Percentiles rank a stretch among this genome's conserved stretches.
phyloP scores from a whole-genome alignment of 345 rosid species.

The Triadica sebifera region DNA sequence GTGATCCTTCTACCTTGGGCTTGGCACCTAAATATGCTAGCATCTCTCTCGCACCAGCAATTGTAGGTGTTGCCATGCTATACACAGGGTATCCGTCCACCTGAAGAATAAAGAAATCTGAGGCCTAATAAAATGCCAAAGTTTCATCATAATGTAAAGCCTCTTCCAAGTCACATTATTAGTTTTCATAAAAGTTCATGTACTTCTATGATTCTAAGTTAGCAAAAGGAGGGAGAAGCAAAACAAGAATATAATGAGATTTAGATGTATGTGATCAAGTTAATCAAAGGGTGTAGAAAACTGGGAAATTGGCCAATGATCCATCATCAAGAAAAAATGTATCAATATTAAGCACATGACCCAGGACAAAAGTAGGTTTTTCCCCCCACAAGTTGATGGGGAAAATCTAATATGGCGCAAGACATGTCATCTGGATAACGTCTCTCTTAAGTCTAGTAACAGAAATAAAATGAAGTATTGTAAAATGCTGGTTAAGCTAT shows the following conservation, averaged over 20 bases:
- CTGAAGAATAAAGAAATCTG: slow-evolving; percentile 38
- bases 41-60: slow-evolving; percentile 82
- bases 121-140: slow-evolving; percentile 1
- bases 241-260: not conserved
- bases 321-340: not conserved
- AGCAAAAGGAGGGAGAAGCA: not conserved
- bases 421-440: not conserved
- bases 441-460: not conserved
- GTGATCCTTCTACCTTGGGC: slow-evolving; percentile 47
- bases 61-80: slow-evolving; percentile 98
- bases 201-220: not conserved
- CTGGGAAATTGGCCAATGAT: not conserved
- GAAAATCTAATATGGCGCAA: slow-evolving; percentile 1
- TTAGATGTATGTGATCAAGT: not conserved
- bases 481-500: too few species aligned
- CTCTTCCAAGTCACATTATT: not conserved
- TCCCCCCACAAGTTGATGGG: not conserved
- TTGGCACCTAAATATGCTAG: slow-evolving; percentile 72
- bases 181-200: slow-evolving; percentile 15
- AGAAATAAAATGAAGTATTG: not conserved
- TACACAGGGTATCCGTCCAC: slow-evolving; percentile 90
- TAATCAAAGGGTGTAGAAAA: not conserved
- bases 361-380: slow-evolving; percentile 4
- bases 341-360: slow-evolving; percentile 2
- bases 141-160: not conserved